Conservation (phyloP, 2,329 filamentous ascomycete genomes). For the Exophiala phaeomuriformis region DNA sequence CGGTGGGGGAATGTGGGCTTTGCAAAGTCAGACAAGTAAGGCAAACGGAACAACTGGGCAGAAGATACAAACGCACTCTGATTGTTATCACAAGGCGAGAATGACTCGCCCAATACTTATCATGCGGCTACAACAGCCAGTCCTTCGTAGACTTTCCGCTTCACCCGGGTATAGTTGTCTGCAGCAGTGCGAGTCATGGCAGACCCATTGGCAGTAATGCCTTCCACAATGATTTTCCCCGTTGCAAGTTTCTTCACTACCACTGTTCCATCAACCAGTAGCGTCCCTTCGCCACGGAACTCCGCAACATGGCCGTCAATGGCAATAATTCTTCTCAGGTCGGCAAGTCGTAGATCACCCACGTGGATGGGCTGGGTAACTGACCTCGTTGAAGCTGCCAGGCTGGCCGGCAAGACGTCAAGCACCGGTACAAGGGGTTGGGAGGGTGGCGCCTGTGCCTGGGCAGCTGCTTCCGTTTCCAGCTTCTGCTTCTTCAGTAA, state of each 20-base stretch:
- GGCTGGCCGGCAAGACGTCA: slow-evolving; percentile 51
- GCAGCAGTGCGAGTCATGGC: slow-evolving; percentile 44
- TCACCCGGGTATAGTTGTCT: slow-evolving; percentile 76
- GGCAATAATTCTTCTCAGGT: slow-evolving; percentile 78
- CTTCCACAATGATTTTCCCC: slow-evolving; percentile 84
- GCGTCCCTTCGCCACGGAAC: slow-evolving; percentile 84
- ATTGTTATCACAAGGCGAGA: background rate
- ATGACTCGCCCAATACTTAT: slow-evolving; percentile 32
- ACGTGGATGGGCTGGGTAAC: slow-evolving; percentile 86
- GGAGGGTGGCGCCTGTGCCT: slow-evolving; percentile 3
- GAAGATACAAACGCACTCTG: background rate
- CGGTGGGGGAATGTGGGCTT: background rate
- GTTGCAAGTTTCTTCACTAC: slow-evolving; percentile 80
- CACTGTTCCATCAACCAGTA: slow-evolving; percentile 81
- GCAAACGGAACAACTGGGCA: background rate
- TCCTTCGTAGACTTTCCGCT: slow-evolving; percentile 85
- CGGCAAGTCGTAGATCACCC: slow-evolving; percentile 81
- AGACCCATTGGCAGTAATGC: slow-evolving; percentile 52
- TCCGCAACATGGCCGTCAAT: slow-evolving; percentile 76
- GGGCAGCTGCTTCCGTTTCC: slow-evolving; percentile 39
- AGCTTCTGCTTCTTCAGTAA: slow-evolving; percentile 46
- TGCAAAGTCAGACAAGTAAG: background rate
- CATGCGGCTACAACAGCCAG: slow-evolving; percentile 80
- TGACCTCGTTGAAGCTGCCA: slow-evolving; percentile 66
- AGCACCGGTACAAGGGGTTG: slow-evolving; percentile 42